phyloP scores from a whole-genome alignment of 345 rosid species.

The Odontarrhena argentea region DNA sequence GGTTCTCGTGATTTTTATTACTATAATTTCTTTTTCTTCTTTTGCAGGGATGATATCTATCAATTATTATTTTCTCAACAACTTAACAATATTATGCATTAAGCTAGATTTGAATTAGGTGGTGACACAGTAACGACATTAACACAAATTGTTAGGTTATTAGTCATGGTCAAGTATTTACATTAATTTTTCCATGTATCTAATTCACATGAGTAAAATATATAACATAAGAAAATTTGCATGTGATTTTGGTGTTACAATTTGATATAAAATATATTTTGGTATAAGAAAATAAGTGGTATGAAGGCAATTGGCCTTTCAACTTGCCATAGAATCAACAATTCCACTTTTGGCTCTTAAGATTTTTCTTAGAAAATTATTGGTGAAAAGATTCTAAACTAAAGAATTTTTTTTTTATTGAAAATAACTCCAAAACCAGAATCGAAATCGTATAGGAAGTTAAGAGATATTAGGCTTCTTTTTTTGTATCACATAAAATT shows the following conservation, averaged over 20 bases:
- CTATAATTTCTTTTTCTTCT: conserved; percentile 17
- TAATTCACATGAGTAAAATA: background rate
- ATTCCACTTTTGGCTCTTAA: conserved; percentile 37
- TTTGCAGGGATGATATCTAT: too few relatives aligned
- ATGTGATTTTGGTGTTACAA: conserved; percentile 7
- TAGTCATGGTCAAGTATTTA: background rate
- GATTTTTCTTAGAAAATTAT: background rate
- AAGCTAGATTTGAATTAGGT: too few relatives aligned
- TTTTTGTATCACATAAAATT: background rate
- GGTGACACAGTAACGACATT: too few relatives aligned
- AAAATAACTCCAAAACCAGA: conserved; percentile 19
- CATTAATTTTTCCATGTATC: background rate
- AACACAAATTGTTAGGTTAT: too few relatives aligned
- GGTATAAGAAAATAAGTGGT: conserved; percentile 20
- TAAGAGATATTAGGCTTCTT: background rate
- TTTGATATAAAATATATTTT: conserved; percentile 4
- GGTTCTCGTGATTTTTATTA: too few relatives aligned
- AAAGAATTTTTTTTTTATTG: background rate
- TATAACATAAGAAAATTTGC: background rate
- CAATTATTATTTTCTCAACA: too few relatives aligned
- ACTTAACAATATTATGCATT: too few relatives aligned
- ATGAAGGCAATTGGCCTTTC: conserved; percentile 40
- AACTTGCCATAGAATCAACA: conserved; percentile 37
- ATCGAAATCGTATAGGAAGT: background rate
- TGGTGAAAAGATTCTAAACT: background rate